Evolutionary conservation across 2,329 filamentous ascomycete species (phyloP).

Genomic region (Aureobasidium sp.): DNA sequence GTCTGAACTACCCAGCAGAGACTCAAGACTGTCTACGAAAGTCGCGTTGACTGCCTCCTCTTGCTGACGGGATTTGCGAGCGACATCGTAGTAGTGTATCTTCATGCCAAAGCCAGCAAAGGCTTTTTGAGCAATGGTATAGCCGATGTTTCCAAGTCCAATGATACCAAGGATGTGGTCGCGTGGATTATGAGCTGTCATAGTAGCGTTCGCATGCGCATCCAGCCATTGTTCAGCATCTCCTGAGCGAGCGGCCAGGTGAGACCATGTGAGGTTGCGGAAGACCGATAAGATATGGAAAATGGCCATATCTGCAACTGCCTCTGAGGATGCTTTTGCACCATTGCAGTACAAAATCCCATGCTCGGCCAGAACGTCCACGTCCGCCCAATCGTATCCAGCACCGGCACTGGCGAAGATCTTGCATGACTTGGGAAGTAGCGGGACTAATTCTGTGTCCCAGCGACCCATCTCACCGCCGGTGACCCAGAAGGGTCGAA

Average conservation of each 20-base stretch:
- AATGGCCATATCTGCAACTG: slow-evolving; percentile 65
- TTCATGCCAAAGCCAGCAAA: slow-evolving; percentile 58
- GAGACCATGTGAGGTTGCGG: slow-evolving; percentile 60
- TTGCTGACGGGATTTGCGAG: slow-evolving; percentile 39
- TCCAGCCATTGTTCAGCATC: slow-evolving; percentile 44
- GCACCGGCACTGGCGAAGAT: slow-evolving; percentile 58
- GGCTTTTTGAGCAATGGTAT: slow-evolving; percentile 51
- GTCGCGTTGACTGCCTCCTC: slow-evolving; percentile 46
- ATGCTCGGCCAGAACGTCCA: slow-evolving; percentile 52
- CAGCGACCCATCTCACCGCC: slow-evolving; percentile 60
- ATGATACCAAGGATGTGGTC: slow-evolving; percentile 58
- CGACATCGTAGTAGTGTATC: slow-evolving; percentile 57
- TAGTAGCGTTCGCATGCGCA: slow-evolving; percentile 55
- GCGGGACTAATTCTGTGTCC: slow-evolving; percentile 51
- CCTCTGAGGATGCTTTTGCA: slow-evolving; percentile 62
- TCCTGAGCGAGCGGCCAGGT: slow-evolving; percentile 46
- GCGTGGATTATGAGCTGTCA: slow-evolving; percentile 56
- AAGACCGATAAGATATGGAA: slow-evolving; percentile 64
- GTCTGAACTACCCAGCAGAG: slow-evolving; percentile 48
- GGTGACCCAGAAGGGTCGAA: slow-evolving; percentile 57
- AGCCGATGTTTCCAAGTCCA: slow-evolving; percentile 55
- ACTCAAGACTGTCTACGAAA: slow-evolving; percentile 46
- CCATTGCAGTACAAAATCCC: slow-evolving; percentile 68
- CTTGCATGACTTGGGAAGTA: slow-evolving; percentile 48
- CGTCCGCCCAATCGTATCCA: slow-evolving; percentile 58